A percentile compares a stretch with the other conserved stretches of the same genome.
These are phyloP conservation scores for Xerocomus potaroensis DNA, from an alignment of 768 basidiomycete genomes.

Conservation along the genomic window DNA sequence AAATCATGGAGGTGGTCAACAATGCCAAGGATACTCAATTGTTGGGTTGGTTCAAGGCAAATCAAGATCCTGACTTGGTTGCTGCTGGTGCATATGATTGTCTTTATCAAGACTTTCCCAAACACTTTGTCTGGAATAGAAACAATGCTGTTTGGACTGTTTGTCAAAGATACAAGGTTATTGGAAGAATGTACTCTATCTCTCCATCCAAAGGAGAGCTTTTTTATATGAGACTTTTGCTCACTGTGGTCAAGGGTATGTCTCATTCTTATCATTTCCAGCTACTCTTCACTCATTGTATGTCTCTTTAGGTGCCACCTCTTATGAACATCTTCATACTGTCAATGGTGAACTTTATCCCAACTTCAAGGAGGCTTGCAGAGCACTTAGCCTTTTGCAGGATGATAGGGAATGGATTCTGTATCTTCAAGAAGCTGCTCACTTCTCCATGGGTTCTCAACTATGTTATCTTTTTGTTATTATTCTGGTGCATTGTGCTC, in stretches of 20 bases:
- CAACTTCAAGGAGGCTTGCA: conserved; percentile 23
- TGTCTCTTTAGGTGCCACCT: conserved; percentile 18
- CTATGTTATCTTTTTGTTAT: conserved; percentile 38
- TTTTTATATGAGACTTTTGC: conserved; percentile 38
- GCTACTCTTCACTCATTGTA: too few species aligned
- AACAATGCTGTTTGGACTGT: conserved; percentile 26
- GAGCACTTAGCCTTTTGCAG: conserved; percentile 37
- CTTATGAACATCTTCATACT: conserved; percentile 25
- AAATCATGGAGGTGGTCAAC: conserved; percentile 3
- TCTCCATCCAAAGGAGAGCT: conserved; percentile 30
- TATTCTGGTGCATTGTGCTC: conserved; percentile 35
- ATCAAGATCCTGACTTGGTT: conserved; percentile 11
- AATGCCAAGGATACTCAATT: conserved; percentile 24
- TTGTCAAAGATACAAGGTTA: conserved; percentile 18
- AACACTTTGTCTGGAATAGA: conserved; percentile 24
- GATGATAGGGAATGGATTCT: conserved; percentile 44
- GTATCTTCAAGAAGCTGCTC: conserved; percentile 40
- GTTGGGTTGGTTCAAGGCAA: conserved; percentile 32
- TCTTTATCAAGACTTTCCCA: conserved; percentile 35
- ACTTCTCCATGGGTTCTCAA: conserved; percentile 35
- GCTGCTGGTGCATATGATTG: conserved; percentile 7
- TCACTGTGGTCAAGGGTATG: conserved; percentile 32
- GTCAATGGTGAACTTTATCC: conserved; percentile 20
- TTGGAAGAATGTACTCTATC: conserved; percentile 10
- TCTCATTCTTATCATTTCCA: too few species aligned